phyloP scores from a whole-genome alignment of 2,329 filamentous ascomycete species.

The Diaporthe citriasiana region DNA sequence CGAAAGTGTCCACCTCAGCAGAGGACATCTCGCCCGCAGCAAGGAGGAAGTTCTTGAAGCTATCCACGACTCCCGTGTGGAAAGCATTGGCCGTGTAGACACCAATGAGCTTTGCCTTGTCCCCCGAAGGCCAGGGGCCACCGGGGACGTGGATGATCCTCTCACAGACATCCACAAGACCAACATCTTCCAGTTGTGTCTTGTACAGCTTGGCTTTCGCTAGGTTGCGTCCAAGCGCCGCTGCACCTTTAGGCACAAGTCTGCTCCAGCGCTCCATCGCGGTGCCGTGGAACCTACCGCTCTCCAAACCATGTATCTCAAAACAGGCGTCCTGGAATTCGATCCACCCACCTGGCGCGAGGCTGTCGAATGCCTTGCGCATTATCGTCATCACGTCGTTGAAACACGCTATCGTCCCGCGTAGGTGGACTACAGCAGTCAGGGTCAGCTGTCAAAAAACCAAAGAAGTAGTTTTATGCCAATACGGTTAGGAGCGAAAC shows the following conservation, averaged over 20 bases:
- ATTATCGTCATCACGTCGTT: conserved; percentile 27
- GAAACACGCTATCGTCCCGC: conserved; percentile 23
- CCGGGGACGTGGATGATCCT: conserved; percentile 9
- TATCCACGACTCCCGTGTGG: conserved; percentile 22
- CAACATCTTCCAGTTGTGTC: conserved; percentile 10
- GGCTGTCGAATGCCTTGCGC: conserved; percentile 15
- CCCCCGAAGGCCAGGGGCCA: conserved; percentile 6
- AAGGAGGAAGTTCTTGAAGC: conserved; percentile 25
- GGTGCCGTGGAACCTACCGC: not conserved
- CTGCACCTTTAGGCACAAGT: conserved; percentile 1
- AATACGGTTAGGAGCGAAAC: too few relatives aligned
- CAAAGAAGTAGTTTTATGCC: too few relatives aligned
- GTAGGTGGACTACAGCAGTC: conserved; percentile 20
- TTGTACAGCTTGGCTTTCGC: conserved; percentile 23
- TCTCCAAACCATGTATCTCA: not conserved
- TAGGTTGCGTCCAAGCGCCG: not conserved
- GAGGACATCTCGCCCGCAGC: conserved; percentile 10
- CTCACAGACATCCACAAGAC: conserved; percentile 10
- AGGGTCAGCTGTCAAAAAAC: too few relatives aligned
- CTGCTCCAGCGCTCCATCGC: conserved; percentile 15
- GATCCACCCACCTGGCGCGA: conserved; percentile 23
- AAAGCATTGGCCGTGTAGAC: conserved; percentile 30
- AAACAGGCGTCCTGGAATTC: conserved; percentile 28
- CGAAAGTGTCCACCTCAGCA: not conserved
- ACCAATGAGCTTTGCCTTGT: conserved; percentile 15